These are phyloP conservation scores for Magnolia sinica DNA, from an alignment of 164 flowering plant genomes.

Conservation along the genomic window DNA sequence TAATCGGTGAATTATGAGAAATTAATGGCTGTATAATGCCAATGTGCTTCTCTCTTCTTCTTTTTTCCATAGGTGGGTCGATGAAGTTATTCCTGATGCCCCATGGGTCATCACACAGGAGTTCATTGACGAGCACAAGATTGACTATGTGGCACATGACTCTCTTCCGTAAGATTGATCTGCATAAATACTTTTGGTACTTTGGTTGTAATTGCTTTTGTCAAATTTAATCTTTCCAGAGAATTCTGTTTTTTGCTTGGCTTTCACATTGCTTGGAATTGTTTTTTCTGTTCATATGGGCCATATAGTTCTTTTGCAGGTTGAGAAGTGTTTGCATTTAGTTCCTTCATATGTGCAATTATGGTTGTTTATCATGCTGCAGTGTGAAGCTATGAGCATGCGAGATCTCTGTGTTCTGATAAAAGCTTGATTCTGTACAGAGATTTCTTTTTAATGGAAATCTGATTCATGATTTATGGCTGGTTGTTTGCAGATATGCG, in stretches of 20 bases:
- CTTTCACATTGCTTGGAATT: not conserved
- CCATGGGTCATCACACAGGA: conserved; percentile 89
- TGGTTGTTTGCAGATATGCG: conserved; percentile 18
- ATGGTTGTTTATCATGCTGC: not conserved
- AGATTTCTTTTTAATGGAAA: not conserved
- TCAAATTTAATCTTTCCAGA: not conserved
- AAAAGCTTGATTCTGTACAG: not conserved
- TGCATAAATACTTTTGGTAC: conserved; percentile 6
- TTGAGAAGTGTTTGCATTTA: not conserved
- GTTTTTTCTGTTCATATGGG: not conserved
- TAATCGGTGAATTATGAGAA: not conserved
- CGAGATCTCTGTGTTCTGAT: not conserved
- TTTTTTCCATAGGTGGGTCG: conserved; percentile 78
- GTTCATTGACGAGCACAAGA: conserved; percentile 82
- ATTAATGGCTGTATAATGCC: not conserved
- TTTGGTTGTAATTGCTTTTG: not conserved
- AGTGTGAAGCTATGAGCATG: not conserved
- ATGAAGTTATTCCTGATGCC: conserved; percentile 98
- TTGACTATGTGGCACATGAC: conserved; percentile 95
- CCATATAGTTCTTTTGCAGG: not conserved
- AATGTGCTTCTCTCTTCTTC: not conserved
- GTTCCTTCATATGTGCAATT: not conserved
- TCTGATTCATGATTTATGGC: not conserved
- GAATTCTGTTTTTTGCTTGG: not conserved
- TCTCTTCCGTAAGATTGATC: conserved; percentile 83